Base-by-base conservation (phyloP, 352 stramenopile species). In the Phytophthora tubulina region DNA sequence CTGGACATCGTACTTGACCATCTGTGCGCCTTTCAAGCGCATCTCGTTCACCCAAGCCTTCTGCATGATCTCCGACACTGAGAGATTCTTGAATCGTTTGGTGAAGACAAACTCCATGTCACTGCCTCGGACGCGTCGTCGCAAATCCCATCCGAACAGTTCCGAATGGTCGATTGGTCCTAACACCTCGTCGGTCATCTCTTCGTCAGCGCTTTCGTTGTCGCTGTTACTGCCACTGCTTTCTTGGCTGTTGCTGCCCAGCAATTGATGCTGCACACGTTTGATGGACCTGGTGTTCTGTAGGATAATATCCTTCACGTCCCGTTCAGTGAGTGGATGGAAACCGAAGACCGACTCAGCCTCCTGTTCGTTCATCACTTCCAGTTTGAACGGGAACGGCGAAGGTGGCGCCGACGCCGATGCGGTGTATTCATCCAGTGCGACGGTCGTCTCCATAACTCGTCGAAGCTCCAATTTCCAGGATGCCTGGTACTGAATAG, bases 51-150 rank as follows among this genome's bases (percentile, higher is more conserved):
- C 62, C 81, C 81, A 89, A 8, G 75, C 58, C 54, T 84, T 84
- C 30, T 82, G 73, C 74, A 86, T 84, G 39, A 87, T 49, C 49
- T 77, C 62, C 14, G 67, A 62, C 6, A 84, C 74, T 2, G 70
- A 78, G 6, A 83, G 46, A 10, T 74, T 70, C 15, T 63, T 50
- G 56, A 89, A 86, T 1, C 53, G 69, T 54, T 86, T 89, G 44
- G 76, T 73, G 45, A 84, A 86, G 17, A 77, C 68, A 55, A 86
- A 87, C 64, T 73, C 71, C 71, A 89, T 80, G 45, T 85, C 76
- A 33, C 65, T 75, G 5, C 79, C 79, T 4, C 61, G 56, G n/a
- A 84, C 66, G 15, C 72, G 79, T 14, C 78, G 69, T 3, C 77
- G 63, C 9, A 86, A 42, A 51, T 85, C 74, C 81, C 79, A 86